phyloP scores from a whole-genome alignment of 305 asterid species.

The Petunia hybrid region DNA sequence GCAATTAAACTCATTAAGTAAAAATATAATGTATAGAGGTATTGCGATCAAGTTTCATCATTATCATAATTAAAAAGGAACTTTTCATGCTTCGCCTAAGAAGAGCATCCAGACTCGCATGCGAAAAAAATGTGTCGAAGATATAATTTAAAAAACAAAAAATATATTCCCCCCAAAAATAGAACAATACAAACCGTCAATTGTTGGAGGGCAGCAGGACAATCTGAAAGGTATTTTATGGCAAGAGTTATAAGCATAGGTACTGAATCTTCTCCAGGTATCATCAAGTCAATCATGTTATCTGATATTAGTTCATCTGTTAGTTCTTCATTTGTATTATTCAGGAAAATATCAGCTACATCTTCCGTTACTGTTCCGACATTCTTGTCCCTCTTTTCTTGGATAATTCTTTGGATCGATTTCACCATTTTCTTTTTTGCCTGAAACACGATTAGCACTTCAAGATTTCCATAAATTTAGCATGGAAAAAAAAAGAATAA shows the following conservation, averaged over 20 bases:
- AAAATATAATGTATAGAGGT: too few species aligned
- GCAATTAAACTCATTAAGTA: too few species aligned
- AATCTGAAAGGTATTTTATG: constrained; percentile 29
- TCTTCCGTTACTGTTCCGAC: constrained; percentile 46
- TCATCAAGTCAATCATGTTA: too few species aligned
- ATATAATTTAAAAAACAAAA: too few species aligned
- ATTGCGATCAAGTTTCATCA: too few species aligned
- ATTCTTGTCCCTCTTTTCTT: constrained; percentile 45
- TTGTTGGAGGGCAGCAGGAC: constrained; percentile 66
- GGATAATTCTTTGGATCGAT: constrained; percentile 62
- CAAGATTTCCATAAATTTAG: neutral
- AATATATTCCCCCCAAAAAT: too few species aligned
- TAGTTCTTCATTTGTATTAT: constrained; percentile 54
- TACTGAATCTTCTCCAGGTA: too few species aligned
- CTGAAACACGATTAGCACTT: constrained; percentile 33
- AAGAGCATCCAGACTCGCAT: too few species aligned
- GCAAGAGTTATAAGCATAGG: too few species aligned
- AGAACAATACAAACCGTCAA: constrained; percentile 47
- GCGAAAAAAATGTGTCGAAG: too few species aligned
- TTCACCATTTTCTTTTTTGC: constrained; percentile 78
- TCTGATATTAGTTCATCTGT: neutral
- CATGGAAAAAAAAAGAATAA: neutral
- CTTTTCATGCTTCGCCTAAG: too few species aligned
- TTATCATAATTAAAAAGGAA: too few species aligned
- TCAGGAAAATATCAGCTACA: constrained; percentile 66